Evolutionary conservation across 2,329 filamentous ascomycete species (phyloP), one percentile per base, ranked within the genome.

Genomic region (Microsporum audouinii): DNA sequence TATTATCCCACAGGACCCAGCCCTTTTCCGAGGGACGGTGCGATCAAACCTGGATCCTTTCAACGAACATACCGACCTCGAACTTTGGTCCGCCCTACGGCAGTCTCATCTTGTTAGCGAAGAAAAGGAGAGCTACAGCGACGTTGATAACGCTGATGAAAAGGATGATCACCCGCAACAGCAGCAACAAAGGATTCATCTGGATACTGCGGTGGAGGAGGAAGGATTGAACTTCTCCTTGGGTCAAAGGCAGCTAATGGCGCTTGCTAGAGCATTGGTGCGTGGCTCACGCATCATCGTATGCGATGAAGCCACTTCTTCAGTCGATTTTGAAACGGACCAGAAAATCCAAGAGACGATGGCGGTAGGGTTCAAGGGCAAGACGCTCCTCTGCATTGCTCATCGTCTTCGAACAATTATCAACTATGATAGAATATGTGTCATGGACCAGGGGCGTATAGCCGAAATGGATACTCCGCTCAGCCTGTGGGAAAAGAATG

Each of bases 151-250:
- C 36, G 51, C 14, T 23, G 39, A 34, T 17, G 10, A 14, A 51
- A 51, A 23, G 12, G 51, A 55, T 31, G 57, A 60, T 63, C 55
- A 61, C 5, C 49, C 27, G 29, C 51, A 55, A 31, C 51, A 55
- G 33, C 43, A 47, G 43, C 51, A 60, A 61, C 66, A 62, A 69
- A 84, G 88, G 61, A 88, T 96, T 63, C 85, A 90, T 65, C 86
- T 99, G 27, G 92, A 97, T 74, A 87, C 83, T 14, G 70, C 84
- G 1, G 92, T 97, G 1, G 91, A 96, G 68, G 94, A 97, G 71
- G 92, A 96, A 76, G 94, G 94, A 0, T 81, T 96, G 63, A 97
- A 97, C 75, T 96, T 96, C 78, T 95, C 90, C 0, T 85, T 97
- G 7, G 92, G 92, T 5, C 92, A 97, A 76, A 85, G 94, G 2